These are phyloP conservation scores for Trichoderma atroviride DNA, from an alignment of 2,329 filamentous ascomycete genomes.

Conservation along the genomic window DNA sequence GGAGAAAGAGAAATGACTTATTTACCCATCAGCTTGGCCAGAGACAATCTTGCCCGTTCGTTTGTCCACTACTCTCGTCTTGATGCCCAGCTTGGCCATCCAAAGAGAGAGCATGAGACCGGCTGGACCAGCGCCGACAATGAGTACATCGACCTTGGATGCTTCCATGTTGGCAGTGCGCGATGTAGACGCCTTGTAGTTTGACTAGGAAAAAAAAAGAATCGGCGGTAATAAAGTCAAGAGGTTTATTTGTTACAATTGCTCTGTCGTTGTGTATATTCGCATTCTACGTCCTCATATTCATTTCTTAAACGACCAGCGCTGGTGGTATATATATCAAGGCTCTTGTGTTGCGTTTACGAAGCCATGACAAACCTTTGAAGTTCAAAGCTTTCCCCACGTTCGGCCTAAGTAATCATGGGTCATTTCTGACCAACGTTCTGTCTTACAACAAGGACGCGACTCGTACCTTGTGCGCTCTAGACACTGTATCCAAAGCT, in stretches of 20 bases:
- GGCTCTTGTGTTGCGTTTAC: neutral
- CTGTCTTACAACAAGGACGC: neutral
- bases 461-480: neutral
- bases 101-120: slow-evolving; percentile 49
- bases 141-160: slow-evolving; percentile 40
- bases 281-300: neutral
- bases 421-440: slow-evolving; percentile 16
- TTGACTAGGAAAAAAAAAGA: neutral
- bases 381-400: neutral
- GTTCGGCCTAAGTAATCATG: slow-evolving; percentile 14
- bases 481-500: neutral
- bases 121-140: slow-evolving; percentile 46
- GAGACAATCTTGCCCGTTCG: slow-evolving; percentile 44
- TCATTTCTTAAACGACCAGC: neutral
- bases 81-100: slow-evolving; percentile 46
- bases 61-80: slow-evolving; percentile 50
- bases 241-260: neutral
- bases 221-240: neutral
- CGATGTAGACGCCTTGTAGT: neutral
- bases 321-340: neutral
- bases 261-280: neutral
- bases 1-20: neutral
- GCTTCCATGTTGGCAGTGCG: neutral
- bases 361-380: slow-evolving; percentile 4
- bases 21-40: slow-evolving; percentile 47